These are phyloP conservation scores for Elsinoe australis DNA, from an alignment of 2,329 filamentous ascomycete species.

Conservation along the genomic window DNA sequence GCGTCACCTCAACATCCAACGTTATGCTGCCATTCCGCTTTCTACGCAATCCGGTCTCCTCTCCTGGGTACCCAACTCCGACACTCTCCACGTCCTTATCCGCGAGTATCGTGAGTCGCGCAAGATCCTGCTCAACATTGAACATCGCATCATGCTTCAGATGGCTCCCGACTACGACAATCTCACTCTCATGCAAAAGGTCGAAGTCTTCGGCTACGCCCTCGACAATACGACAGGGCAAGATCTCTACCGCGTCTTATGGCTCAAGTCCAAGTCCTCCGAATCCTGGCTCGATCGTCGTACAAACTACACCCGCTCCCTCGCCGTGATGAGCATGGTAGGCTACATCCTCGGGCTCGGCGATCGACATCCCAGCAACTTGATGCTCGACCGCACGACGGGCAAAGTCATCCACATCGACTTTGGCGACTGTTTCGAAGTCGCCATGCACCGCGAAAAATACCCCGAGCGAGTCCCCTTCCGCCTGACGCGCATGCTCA, in stretches of 20 bases:
- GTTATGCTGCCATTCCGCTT: slow-evolving; percentile 91
- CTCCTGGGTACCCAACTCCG: slow-evolving; percentile 95
- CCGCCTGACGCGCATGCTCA: slow-evolving; percentile 96
- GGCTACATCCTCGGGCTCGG: slow-evolving; percentile 96
- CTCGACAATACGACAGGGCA: slow-evolving; percentile 99
- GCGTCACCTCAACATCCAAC: slow-evolving; percentile 90
- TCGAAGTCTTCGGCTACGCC: slow-evolving; percentile 98
- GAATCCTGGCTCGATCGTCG: slow-evolving; percentile 95
- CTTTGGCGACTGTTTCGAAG: slow-evolving; percentile 98
- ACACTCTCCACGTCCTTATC: slow-evolving; percentile 93
- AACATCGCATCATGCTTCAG: slow-evolving; percentile 98
- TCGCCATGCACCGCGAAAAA: slow-evolving; percentile 98
- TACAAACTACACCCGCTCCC: slow-evolving; percentile 96
- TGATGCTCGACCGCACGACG: slow-evolving; percentile 93
- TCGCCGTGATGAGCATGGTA: slow-evolving; percentile 99
- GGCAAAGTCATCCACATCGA: slow-evolving; percentile 98
- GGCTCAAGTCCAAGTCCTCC: slow-evolving; percentile 97
- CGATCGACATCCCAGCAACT: slow-evolving; percentile 92
- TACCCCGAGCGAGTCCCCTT: slow-evolving; percentile 97
- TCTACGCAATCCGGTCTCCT: slow-evolving; percentile 93
- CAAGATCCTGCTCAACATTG: slow-evolving; percentile 96
- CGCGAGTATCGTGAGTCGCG: slow-evolving; percentile 94
- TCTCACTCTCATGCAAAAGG: slow-evolving; percentile 98
- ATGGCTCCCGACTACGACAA: slow-evolving; percentile 99
- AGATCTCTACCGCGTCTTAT: slow-evolving; percentile 93